Conservation (phyloP, 2,329 filamentous ascomycete genomes). For the Microdochium nivale region DNA sequence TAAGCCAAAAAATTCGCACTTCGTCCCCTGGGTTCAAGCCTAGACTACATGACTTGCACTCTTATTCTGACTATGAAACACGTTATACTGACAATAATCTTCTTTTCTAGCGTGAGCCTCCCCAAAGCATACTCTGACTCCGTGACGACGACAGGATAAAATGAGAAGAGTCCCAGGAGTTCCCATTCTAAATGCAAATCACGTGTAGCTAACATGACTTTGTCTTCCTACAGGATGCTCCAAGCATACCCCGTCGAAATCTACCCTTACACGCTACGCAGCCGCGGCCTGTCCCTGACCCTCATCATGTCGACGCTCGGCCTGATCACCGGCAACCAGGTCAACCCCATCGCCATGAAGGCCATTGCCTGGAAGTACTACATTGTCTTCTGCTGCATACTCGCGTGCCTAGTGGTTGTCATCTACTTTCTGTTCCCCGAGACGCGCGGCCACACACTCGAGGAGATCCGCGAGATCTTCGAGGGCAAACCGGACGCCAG, state of each 20-base stretch:
- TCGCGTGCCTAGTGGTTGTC: constrained; percentile 18
- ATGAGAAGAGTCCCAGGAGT: too few relatives aligned
- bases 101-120: too few relatives aligned
- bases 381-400: constrained; percentile 24
- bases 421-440: constrained; percentile 26
- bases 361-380: constrained; percentile 31
- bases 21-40: too few relatives aligned
- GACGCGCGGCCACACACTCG: constrained; percentile 16
- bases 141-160: too few relatives aligned
- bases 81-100: too few relatives aligned
- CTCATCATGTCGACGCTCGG: constrained; percentile 14
- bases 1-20: too few relatives aligned
- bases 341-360: constrained; percentile 27
- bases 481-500: constrained; percentile 7
- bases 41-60: too few relatives aligned
- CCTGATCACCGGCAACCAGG: constrained; percentile 21
- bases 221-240: too few relatives aligned
- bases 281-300: constrained; percentile 15
- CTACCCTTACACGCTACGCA: constrained; percentile 11
- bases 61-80: too few relatives aligned
- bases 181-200: too few relatives aligned
- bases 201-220: too few relatives aligned
- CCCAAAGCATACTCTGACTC: too few relatives aligned
- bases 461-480: constrained; percentile 19
- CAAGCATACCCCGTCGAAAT: constrained; percentile 13